Evolutionary conservation across 345 rosid genomes (phyloP).

Genomic region (Citrus sp.): DNA sequence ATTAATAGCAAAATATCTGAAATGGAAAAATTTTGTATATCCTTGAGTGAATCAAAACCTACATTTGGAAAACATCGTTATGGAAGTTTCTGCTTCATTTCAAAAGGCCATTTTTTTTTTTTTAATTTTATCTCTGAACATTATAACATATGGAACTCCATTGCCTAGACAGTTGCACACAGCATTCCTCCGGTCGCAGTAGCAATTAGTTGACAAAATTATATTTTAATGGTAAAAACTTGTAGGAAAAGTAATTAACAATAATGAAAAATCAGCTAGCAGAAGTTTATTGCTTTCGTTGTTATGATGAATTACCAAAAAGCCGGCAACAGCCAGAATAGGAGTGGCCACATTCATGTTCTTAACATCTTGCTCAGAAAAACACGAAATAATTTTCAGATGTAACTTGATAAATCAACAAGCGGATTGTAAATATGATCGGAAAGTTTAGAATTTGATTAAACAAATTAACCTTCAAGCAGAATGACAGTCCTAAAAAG

Average conservation of each 20-base stretch:
- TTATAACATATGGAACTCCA: conserved; percentile 11
- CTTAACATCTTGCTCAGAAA: conserved; percentile 10
- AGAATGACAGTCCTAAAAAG: background rate
- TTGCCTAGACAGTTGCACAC: background rate
- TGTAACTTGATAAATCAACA: background rate
- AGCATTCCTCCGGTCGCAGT: background rate
- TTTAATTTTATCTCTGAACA: conserved; percentile 4
- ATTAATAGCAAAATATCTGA: conserved; percentile 13
- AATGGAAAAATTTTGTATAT: background rate
- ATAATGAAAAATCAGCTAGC: too few species aligned
- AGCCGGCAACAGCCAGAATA: conserved; percentile 5
- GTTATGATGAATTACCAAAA: background rate
- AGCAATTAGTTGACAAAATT: background rate
- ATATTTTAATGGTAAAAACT: background rate
- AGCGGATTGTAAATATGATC: too few species aligned
- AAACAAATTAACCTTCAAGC: background rate
- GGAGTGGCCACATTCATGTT: conserved; percentile 13
- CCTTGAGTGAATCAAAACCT: background rate
- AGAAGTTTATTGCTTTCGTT: too few species aligned
- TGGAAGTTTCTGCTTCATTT: background rate
- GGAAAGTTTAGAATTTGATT: background rate
- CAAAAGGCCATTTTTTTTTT: background rate
- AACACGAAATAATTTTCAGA: background rate
- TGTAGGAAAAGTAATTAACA: background rate
- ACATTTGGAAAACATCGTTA: background rate